phyloP scores from a whole-genome alignment of 148 eudicot genomes.

The Vaccinium macrocarpon region DNA sequence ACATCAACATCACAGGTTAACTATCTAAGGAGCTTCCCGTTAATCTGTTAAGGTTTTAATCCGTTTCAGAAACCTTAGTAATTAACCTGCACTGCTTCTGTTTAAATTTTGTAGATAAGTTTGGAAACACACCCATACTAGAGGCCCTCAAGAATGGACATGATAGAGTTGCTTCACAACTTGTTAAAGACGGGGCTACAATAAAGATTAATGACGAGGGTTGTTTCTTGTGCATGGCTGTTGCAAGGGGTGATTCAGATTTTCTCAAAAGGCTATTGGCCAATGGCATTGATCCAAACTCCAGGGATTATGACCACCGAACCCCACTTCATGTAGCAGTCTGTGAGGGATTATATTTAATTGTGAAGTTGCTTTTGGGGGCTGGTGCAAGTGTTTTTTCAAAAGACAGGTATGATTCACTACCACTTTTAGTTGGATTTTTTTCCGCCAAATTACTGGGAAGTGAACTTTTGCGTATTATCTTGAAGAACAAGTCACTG shows the following conservation, averaged over 20 bases:
- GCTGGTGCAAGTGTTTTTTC: slow-evolving; percentile 75
- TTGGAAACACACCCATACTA: slow-evolving; percentile 72
- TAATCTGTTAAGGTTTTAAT: background rate
- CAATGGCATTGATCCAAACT: slow-evolving; percentile 72
- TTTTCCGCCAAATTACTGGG: background rate
- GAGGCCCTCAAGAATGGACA: slow-evolving; percentile 84
- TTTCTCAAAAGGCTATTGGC: slow-evolving; percentile 55
- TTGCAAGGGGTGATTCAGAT: slow-evolving; percentile 61
- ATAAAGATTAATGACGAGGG: slow-evolving; percentile 64
- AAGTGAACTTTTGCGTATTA: background rate
- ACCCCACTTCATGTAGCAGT: slow-evolving; percentile 83
- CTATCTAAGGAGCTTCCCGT: background rate
- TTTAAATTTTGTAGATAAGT: slow-evolving; percentile 46
- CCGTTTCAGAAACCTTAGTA: background rate
- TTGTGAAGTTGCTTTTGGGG: slow-evolving; percentile 70
- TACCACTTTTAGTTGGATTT: background rate
- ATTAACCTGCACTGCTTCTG: background rate
- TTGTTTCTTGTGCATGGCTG: slow-evolving; percentile 55
- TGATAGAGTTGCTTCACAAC: slow-evolving; percentile 63
- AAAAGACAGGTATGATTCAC: slow-evolving; percentile 60
- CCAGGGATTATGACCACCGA: slow-evolving; percentile 69
- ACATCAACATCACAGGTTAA: slow-evolving; percentile 61
- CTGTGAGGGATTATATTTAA: slow-evolving; percentile 67
- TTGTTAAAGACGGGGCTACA: slow-evolving; percentile 51
- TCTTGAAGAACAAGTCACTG: background rate